Base-by-base conservation (phyloP, 225 moss, liverwort and hornwort species). In the Rhytidiadelphus loreus region DNA sequence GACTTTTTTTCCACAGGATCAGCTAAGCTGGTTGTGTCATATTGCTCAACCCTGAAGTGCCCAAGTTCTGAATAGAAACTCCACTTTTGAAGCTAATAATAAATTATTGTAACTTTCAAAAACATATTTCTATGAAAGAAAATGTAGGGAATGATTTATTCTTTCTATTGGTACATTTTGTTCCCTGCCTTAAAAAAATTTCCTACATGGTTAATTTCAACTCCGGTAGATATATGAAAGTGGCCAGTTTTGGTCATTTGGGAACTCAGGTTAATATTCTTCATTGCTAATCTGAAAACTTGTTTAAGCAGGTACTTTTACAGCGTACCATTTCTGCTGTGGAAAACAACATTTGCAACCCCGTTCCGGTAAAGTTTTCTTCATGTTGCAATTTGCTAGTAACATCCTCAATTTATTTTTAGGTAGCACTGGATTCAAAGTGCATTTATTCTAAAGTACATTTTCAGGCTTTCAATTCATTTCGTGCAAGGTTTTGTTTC, bases 221-320 rank as follows among this genome's bases (percentile, higher is more conserved):
- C 78, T 43, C 43, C 25, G 24, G 16, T 23, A 78, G 64, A 41
- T 78, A 6, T 32, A 4, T 58, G 61, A 60, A 73, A 33, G 59
- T 85, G 60, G 32, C 29, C 50, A 12, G 16, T 50, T 39, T 63
- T 56, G 53, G 24, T 23, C 86, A 43, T 64, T 86, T 55, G 17
- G n/a, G 32, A 28, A 16, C 26, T 86, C 19, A 57, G 37, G 57
- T 68, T 64, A 56, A 30, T 89, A 9, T 88, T 88, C 73, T 80
- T 57, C 53, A 28, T 29, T 74, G 23, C 75, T 90, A 58, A 86
- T 28, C 53, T 50, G 72, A 56, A 37, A 46, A 77, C 41, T 64
- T 65, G 59, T 75, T 57, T 85, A 53, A 89, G 80, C 94, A 99
- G 98, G 97, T 99, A 99, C 82, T 99, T 99, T 71, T 99, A 95